These are phyloP conservation scores for Aspergillus tubingensis DNA, from an alignment of 2,329 filamentous ascomycete species.

Conservation along the genomic window DNA sequence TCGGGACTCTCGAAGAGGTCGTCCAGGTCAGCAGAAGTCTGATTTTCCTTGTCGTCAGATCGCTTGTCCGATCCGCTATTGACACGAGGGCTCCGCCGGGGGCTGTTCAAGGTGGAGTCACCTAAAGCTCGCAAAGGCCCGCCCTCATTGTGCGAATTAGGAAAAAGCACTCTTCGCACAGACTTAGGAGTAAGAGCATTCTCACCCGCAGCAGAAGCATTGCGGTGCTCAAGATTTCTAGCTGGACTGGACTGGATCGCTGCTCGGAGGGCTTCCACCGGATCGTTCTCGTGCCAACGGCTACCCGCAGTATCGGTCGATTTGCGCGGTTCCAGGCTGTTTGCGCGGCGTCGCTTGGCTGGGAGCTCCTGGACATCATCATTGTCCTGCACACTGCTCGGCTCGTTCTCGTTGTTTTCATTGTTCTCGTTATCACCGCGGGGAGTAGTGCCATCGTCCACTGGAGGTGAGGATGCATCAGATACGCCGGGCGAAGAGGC, in stretches of 20 bases:
- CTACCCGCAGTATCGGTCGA: slow-evolving; percentile 35
- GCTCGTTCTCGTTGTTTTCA: slow-evolving; percentile 12
- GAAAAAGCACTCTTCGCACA: slow-evolving; percentile 48
- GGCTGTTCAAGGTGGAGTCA: slow-evolving; percentile 49
- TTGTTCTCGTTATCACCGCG: slow-evolving; percentile 30
- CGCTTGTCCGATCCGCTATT: slow-evolving; percentile 42
- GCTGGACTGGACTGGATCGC: slow-evolving; percentile 65
- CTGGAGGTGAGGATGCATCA: slow-evolving; percentile 40
- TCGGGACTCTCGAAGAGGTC: slow-evolving; percentile 65
- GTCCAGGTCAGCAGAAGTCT: slow-evolving; percentile 54
- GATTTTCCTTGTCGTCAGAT: slow-evolving; percentile 60
- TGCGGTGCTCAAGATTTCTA: slow-evolving; percentile 50
- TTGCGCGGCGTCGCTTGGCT: slow-evolving; percentile 48
- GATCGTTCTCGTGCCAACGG: slow-evolving; percentile 41
- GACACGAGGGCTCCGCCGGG: slow-evolving; percentile 47
- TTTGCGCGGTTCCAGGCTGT: slow-evolving; percentile 49
- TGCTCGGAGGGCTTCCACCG: slow-evolving; percentile 51
- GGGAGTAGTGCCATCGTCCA: slow-evolving; percentile 39
- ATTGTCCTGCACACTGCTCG: slow-evolving; percentile 32
- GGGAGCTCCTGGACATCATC: slow-evolving; percentile 35
- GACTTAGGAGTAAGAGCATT: slow-evolving; percentile 59
- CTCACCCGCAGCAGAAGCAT: slow-evolving; percentile 44
- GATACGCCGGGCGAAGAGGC: slow-evolving; percentile 43
- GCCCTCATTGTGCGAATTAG: slow-evolving; percentile 38
- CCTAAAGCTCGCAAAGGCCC: slow-evolving; percentile 39